Evolutionary conservation across 2,329 filamentous ascomycete species (phyloP), one percentile per base, ranked within the genome.

Genomic region (Fusarium sulawesiense): DNA sequence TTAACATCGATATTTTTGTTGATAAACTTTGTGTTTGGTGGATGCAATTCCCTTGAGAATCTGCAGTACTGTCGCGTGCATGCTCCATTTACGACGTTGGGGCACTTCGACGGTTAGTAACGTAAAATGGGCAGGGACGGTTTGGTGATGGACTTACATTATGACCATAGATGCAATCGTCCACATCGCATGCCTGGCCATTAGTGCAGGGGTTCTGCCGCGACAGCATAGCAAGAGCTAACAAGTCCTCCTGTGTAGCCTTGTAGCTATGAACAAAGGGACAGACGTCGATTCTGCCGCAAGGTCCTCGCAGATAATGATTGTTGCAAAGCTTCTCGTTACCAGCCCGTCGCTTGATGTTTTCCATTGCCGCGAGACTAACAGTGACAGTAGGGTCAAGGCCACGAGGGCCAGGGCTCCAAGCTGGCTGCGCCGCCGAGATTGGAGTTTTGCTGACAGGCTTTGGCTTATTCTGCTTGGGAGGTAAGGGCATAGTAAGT

Each of bases 111-210:
- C 10, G 25, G 30, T 64, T 44, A 76, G 68, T 25, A 44, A 50
- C 60, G 18, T n/a, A 46, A 23, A 12, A 16, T 23, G 11, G 10
- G 34, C 7, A 6, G 20, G 21, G 30, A 8, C 29, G 12, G 29
- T 23, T 5, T 45, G 20, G 30, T 9, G 16, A 45, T 47, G 25
- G 82, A n/a, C 86, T 80, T 74, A 88, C 86, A 72, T 90, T 84
- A 75, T 90, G 88, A 4, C 88, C 88, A 70, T 90, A 90, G 62
- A 90, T 89, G 74, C 88, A 90, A 66, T 86, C 84, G 3, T 85
- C 82, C 6, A 83, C 78, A 9, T 86, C 83, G 68, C 88, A 90
- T n/a, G 87, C 81, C 74, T 90, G 88, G 0, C 86, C 86, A 30
- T 79, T 83, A 0, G 81, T 81, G 77, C 88, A 90, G 2, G 87